These are phyloP conservation scores for Penicillium goetzii DNA, from an alignment of 495 filamentous ascomycete genomes.

Conservation along the genomic window DNA sequence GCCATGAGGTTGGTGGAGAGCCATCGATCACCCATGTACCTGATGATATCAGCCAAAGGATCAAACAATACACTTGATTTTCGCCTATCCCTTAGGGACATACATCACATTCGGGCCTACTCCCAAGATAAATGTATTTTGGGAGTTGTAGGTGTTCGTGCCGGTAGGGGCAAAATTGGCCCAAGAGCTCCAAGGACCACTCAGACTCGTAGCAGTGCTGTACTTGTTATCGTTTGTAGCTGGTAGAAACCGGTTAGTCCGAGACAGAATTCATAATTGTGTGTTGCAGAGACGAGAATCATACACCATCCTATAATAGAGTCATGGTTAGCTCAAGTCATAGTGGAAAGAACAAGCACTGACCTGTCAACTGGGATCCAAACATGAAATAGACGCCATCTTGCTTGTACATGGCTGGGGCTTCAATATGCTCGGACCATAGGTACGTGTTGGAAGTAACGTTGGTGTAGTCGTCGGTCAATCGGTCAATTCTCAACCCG, in stretches of 20 bases:
- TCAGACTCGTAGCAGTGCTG: slow-evolving; percentile 44
- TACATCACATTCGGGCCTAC: slow-evolving; percentile 3
- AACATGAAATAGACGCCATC: slow-evolving; percentile 58
- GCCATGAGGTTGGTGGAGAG: slow-evolving; percentile 58
- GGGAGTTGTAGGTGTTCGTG: slow-evolving; percentile 49
- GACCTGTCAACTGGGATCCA: slow-evolving; percentile 49
- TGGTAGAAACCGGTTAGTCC: not conserved
- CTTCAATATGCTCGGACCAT: slow-evolving; percentile 50
- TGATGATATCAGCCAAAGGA: slow-evolving; percentile 24
- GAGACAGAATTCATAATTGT: not conserved
- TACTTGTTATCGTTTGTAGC: slow-evolving; percentile 62
- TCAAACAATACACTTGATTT: not conserved
- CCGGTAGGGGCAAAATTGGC: slow-evolving; percentile 59
- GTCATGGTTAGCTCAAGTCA: not conserved
- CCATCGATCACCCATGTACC: slow-evolving; percentile 74
- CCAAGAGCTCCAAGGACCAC: slow-evolving; percentile 63
- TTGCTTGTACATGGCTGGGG: slow-evolving; percentile 53
- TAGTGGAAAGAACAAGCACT: slow-evolving; percentile 11
- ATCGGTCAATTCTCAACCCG: not conserved
- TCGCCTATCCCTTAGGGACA: not conserved
- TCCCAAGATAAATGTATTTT: not conserved
- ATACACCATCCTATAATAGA: not conserved
- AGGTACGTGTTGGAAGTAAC: slow-evolving; percentile 43
- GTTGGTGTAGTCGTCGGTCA: slow-evolving; percentile 6
- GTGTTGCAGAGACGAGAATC: not conserved